Percentiles rank a stretch among this genome's conserved stretches.
phyloP scores from a whole-genome alignment of 306 rosid species.

The Inga oerstediana region DNA sequence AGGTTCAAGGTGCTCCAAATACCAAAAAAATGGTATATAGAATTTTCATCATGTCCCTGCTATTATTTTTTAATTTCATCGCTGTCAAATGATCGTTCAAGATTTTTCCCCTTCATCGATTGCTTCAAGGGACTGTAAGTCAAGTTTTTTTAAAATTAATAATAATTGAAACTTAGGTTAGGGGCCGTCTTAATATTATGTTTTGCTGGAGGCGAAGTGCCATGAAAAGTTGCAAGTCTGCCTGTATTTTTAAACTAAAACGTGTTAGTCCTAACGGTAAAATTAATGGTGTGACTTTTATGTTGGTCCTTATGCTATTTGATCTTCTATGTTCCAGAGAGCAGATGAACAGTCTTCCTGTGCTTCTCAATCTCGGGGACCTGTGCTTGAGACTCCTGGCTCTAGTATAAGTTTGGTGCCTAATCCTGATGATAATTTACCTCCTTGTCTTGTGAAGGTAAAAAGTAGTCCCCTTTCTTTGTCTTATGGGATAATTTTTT shows the following conservation, averaged over 20 bases:
- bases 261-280: background rate
- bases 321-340: conserved; percentile 50
- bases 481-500: background rate
- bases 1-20: conserved; percentile 42
- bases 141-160: background rate
- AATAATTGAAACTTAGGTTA: background rate
- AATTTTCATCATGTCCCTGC: background rate
- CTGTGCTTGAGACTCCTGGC: conserved; percentile 40
- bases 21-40: conserved; percentile 60
- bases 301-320: conserved; percentile 16
- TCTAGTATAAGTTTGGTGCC: conserved; percentile 38
- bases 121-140: background rate
- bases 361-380: conserved; percentile 43
- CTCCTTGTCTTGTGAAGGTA: conserved; percentile 81
- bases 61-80: conserved; percentile 18
- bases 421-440: conserved; percentile 38
- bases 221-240: background rate
- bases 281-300: conserved; percentile 1
- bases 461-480: background rate
- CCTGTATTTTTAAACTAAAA: background rate
- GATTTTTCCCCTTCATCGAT: background rate
- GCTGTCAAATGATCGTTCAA: background rate
- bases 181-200: background rate
- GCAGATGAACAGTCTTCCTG: conserved; percentile 55
- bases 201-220: background rate